Conservation (phyloP, 2,329 filamentous ascomycete species). For the Diaporthe sp. region DNA sequence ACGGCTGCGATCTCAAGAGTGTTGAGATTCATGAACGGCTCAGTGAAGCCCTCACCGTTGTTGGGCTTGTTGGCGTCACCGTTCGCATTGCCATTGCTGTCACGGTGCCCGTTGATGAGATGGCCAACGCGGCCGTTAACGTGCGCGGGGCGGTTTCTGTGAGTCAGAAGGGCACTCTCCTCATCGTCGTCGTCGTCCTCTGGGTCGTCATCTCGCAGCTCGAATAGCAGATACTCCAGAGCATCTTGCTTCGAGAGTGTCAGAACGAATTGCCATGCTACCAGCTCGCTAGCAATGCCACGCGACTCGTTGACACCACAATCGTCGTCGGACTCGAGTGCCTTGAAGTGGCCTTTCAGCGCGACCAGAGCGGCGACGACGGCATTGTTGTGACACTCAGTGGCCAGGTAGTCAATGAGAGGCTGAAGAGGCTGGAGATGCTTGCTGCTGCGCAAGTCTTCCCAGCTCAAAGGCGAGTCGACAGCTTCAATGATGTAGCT, state of each 20-base stretch:
- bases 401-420: constrained; percentile 33
- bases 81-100: neutral
- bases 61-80: constrained; percentile 6
- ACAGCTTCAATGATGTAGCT: constrained; percentile 35
- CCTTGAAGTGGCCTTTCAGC: constrained; percentile 33
- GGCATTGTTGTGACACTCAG: constrained; percentile 32
- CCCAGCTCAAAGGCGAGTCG: constrained; percentile 31
- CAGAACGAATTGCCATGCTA: constrained; percentile 35
- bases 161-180: constrained; percentile 27
- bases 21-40: constrained; percentile 35
- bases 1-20: constrained; percentile 75
- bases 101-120: neutral
- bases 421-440: constrained; percentile 32
- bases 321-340: constrained; percentile 32
- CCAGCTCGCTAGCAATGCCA: constrained; percentile 33
- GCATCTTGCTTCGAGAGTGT: constrained; percentile 32
- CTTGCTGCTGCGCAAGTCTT: constrained; percentile 34
- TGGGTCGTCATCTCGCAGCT: constrained; percentile 25
- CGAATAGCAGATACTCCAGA: constrained; percentile 34
- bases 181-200: constrained; percentile 16
- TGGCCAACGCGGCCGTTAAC: neutral
- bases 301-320: constrained; percentile 33
- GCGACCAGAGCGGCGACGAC: constrained; percentile 30
- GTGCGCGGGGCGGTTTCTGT: constrained; percentile 1
- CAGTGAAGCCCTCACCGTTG: constrained; percentile 31